Base-by-base conservation (phyloP, 768 basidiomycete genomes). In the Coprinopsis marcescibilis region DNA sequence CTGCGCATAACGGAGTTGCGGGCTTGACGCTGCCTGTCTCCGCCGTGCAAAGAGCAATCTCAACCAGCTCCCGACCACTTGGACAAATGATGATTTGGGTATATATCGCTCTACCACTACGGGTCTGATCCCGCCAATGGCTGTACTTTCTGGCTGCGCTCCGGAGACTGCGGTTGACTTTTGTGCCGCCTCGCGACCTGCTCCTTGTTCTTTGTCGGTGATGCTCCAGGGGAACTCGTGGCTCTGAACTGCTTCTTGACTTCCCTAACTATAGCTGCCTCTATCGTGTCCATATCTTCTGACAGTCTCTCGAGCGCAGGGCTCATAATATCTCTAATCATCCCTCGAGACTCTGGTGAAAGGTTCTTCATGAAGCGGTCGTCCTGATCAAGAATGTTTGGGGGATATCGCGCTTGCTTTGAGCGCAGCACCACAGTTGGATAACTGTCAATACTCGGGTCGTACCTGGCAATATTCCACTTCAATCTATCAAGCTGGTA, bases 341-440 rank as follows among this genome's bases (percentile, higher is more conserved):
- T 35, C 15, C 57, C 64, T 19, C 70, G 65, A 27, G 56, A 63
- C 29, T 64, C 64, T 0, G 66, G 57, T 7, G 74, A 64, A 54
- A 77, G 62, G 19, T 54, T 54, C 3, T 55, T 54, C 44, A 71
- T 45, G 45, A 73, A 69, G 15, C 66, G 65, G 21, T 49, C 52
- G 25, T 58, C 52, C 13, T 57, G 54, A 15, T 55, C 58, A 15
- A 71, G 60, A 45, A 69, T 54, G 29, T 54, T 49, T 5, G 68
- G 64, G 17, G 73, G 76, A 50, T 65, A 65, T 38, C 62, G 62
- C 26, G 68, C 70, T 48, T 68, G 68, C 26, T 58, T 47, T n/a
- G 69, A 71, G 26, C 59, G 62, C 46, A 64, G 47, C 19, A 52
- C 58, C 37, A 66, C 67, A 11, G 10, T 4, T 3, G 20, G 4